Evolutionary conservation across 257 asterid species (phyloP), one percentile per base, ranked within the genome.

Genomic region (Solanum appendiculatum): DNA sequence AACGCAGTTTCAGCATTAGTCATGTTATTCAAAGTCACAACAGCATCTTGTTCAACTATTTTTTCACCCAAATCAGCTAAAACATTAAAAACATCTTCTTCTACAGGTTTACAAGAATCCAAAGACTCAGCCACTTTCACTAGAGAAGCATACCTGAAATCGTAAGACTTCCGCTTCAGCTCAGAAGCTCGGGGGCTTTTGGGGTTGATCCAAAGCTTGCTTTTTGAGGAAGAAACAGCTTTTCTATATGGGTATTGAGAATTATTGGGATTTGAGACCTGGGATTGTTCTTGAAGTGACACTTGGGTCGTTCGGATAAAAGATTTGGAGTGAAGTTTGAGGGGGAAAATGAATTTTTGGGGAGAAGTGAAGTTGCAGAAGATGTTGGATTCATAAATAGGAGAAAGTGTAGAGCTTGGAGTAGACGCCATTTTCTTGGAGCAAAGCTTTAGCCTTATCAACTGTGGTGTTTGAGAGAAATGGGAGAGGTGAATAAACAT

Each of bases 131-230:
- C 91, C 11, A 93, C 56, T 83, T 92, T 92, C 82, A 87, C 29
- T 42, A 95, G 82, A 42, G 97, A 92, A 89, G 92, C 91, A 54
- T 90, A 95, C 98, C 98, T 96, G 89, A 72, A 93, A 86, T 92
- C 95, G 16, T 90, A 66, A 2, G 96, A 93, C 18, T 86, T 90
- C 25, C 89, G 88, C 88, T 92, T 88, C 23, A 97, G 89, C 69
- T 92, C 89, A 4, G 93, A 85, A 60, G 98, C 98, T 51, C 90
- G 86, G 81, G 96, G 90, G 91, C 95, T 95, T 54, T 89, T 94
- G 75, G 99, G 99, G 75, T 97, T 96, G 87, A 97, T 92, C 99
- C 99, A 97, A 31, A 60, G 63, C 37, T 78, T 73, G 73, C 92
- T 85, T 72, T 94, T 95, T 20, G 97, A 72, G 2, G 91, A 89